Conservation (phyloP, 2,329 filamentous ascomycete species). For the Xylariales sp. region DNA sequence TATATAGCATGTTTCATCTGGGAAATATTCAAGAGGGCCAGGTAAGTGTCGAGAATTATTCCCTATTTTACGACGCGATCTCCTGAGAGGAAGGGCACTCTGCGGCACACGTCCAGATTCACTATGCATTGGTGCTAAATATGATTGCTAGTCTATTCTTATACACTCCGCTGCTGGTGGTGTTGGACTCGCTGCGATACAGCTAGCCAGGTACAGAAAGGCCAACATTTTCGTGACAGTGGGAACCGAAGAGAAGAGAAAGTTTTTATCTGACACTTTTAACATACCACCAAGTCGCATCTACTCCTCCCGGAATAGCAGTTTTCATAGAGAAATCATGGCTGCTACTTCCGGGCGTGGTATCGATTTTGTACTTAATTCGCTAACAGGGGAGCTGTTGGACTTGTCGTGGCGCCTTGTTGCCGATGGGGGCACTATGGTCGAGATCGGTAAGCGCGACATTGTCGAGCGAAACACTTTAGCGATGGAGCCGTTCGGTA, state of each 20-base stretch:
- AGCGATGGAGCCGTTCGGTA: slow-evolving; percentile 41
- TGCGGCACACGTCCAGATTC: too few relatives aligned
- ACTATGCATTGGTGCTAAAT: too few relatives aligned
- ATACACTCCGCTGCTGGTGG: slow-evolving; percentile 38
- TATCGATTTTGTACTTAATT: slow-evolving; percentile 41
- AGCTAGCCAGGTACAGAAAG: slow-evolving; percentile 27
- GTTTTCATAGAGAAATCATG: slow-evolving; percentile 47
- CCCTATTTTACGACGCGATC: too few relatives aligned
- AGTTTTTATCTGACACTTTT: slow-evolving; percentile 46
- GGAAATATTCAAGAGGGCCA: slow-evolving; percentile 44
- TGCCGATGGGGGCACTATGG: slow-evolving; percentile 40
- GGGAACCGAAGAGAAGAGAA: slow-evolving; percentile 38
- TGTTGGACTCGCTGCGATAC: slow-evolving; percentile 34
- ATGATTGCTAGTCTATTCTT: slow-evolving; percentile 31
- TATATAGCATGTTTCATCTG: slow-evolving; percentile 48
- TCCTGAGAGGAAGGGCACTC: too few relatives aligned
- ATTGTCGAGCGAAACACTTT: slow-evolving; percentile 36
- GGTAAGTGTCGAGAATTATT: too few relatives aligned
- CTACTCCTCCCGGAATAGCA: slow-evolving; percentile 47
- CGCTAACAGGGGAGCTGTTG: slow-evolving; percentile 38
- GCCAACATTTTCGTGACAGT: slow-evolving; percentile 40
- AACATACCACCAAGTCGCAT: slow-evolving; percentile 50
- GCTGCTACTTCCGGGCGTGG: slow-evolving; percentile 45
- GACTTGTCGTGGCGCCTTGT: slow-evolving; percentile 37
- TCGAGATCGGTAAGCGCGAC: slow-evolving; percentile 41